Base-by-base conservation (phyloP, 805 yeast genomes). In the Saccharomycopsis fodiens region DNA sequence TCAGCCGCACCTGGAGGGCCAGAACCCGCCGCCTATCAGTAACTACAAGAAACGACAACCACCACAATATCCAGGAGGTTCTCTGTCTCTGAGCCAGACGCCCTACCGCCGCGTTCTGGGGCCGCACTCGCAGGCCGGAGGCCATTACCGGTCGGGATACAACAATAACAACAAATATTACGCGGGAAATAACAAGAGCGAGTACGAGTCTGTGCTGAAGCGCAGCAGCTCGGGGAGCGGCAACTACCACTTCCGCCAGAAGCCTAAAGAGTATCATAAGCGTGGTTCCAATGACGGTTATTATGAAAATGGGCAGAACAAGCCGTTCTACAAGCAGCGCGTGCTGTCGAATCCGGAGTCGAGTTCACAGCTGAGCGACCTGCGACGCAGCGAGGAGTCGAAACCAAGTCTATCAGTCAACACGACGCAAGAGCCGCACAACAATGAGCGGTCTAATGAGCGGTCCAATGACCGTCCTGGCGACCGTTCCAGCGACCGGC, bases 351-450 rank as follows among this genome's bases (percentile, higher is more conserved):
- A 42, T 27, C 45, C 45, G 6, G 45, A 42, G 21, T 19, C 21
- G 12, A n/a, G n/a, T n/a, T n/a, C n/a, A n/a, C n/a, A n/a, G n/a
- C n/a, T n/a, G n/a, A n/a, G n/a, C n/a, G n/a, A n/a, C n/a, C n/a
- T n/a, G 15, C 39, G 20, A 39, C 40, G 22, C 8, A 10, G 12
- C 16, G 40, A 19, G 15, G 22, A 36, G 15, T n/a, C 40, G 7
- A 36, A 21, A 21, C 40, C 40, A 17, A 36, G 27, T n/a, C 30
- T 47, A 21, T 41, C 47, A n/a, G 31, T 43, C 17, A 47, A 31
- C 23, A 42, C 46, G 4, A 19, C 22, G 15, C 40, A 36, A 17
- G 40, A 36, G 10, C 15, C 41, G n/a, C n/a, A n/a, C n/a, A n/a
- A n/a, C n/a, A n/a, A n/a, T n/a, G n/a, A n/a, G n/a, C n/a, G n/a